Base-by-base conservation (phyloP, 2,329 filamentous ascomycete genomes). In the Epicoccum nigrum region DNA sequence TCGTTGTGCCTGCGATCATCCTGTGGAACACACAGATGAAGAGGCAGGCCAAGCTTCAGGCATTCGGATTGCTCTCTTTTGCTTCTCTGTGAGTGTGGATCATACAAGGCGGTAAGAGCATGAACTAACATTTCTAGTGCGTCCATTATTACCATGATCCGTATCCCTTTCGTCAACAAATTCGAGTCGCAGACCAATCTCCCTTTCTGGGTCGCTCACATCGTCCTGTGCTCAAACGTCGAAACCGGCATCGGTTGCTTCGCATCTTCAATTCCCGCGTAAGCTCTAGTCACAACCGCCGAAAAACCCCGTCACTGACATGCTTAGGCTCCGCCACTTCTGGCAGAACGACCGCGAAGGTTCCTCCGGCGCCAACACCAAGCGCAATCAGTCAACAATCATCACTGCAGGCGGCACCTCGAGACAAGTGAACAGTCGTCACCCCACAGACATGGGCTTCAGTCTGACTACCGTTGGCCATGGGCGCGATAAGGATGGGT, bases 11-110 rank as follows among this genome's bases (percentile, higher is more conserved):
- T 7, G 61, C 57, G 5, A 46, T 64, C 16, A 59, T 64, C 28
- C 19, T 64, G 2, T 64, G 61, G 61, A 64, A 64, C 25, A 62
- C 59, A 3, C 61, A 62, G 15, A 64, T 64, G 59, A 62, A 62
- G 35, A 54, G 48, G 23, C 55, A 64, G 38, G 46, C 55, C 3
- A 62, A 62, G 13, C 40, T 64, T 2, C 61, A 64, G 39, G 61
- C 61, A 2, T 64, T 64, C n/a, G 58, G 55, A 1, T 34, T 64
- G 34, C 45, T 64, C 2, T 62, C 61, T 0, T 64, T 62, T 16
- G 61, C 61, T 12, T 62, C 59, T 0, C 39, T 64, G 55, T 59
- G 53, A 40, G 56, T 13, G 6, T 25, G 6, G 23, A 25, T 25
- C 23, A 9, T 25, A 9, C 6, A 9, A 25, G 3, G 3, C 2